Conservation (phyloP, 768 basidiomycete species). For the Phlebiopsis gigantea region DNA sequence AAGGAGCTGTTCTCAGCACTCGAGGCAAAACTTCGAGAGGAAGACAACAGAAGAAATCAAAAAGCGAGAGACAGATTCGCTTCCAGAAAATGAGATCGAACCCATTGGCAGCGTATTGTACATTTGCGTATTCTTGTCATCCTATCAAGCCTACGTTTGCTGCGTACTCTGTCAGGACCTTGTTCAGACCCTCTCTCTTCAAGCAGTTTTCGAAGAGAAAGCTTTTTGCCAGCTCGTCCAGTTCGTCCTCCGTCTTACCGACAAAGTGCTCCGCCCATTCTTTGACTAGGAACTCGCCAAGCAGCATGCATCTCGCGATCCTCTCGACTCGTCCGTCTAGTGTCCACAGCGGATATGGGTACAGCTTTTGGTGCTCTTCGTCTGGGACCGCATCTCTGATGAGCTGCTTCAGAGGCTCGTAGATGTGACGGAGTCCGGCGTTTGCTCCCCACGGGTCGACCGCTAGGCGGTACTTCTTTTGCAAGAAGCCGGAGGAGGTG, state of each 20-base stretch:
- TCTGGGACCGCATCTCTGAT: constrained; percentile 52
- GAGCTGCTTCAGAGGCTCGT: constrained; percentile 62
- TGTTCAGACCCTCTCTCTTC: constrained; percentile 53
- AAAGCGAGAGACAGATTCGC: constrained; percentile 55
- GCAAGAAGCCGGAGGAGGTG: constrained; percentile 61
- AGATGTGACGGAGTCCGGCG: constrained; percentile 48
- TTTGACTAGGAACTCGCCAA: constrained; percentile 62
- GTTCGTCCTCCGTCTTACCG: constrained; percentile 49
- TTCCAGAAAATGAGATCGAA: too few species aligned
- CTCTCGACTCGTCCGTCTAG: constrained; percentile 49
- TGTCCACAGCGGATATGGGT: constrained; percentile 63
- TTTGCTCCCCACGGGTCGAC: constrained; percentile 79
- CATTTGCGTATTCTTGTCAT: too few species aligned
- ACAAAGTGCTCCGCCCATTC: constrained; percentile 72
- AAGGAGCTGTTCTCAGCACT: constrained; percentile 49
- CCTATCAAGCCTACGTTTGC: too few species aligned
- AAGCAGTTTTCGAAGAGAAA: constrained; percentile 69
- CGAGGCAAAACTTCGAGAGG: constrained; percentile 60
- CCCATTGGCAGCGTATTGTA: too few species aligned
- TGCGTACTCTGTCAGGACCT: constrained; percentile 24
- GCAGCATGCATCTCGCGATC: constrained; percentile 56
- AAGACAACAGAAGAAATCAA: constrained; percentile 52
- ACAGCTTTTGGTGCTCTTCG: constrained; percentile 40
- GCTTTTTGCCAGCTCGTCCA: constrained; percentile 67
- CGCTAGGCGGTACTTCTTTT: constrained; percentile 74